Conservation (phyloP, 2,329 filamentous ascomycete genomes). For the Clonostachys rhizophaga region DNA sequence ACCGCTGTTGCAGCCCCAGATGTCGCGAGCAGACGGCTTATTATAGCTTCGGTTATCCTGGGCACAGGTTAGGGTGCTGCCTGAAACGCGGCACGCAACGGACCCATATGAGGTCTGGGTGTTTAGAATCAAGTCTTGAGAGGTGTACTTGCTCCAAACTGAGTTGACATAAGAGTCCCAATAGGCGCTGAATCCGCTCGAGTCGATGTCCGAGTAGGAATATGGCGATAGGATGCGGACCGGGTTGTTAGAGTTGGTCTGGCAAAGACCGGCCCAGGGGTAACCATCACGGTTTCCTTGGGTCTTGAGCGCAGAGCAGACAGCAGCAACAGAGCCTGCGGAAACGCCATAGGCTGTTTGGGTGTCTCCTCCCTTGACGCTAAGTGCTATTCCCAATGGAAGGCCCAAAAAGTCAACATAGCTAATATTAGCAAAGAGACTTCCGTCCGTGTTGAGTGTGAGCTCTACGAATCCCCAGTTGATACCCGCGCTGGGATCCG, state of each 20-base stretch:
- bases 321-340: slow-evolving; percentile 26
- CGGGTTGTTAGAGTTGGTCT: slow-evolving; percentile 30
- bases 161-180: slow-evolving; percentile 43
- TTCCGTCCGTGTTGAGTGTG: slow-evolving; percentile 50
- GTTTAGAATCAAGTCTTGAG: slow-evolving; percentile 40
- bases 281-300: slow-evolving; percentile 41
- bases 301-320: slow-evolving; percentile 24
- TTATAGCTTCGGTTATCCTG: slow-evolving; percentile 28
- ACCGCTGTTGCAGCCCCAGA: slow-evolving; percentile 50
- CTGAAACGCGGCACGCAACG: slow-evolving; percentile 33
- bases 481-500: slow-evolving; percentile 57
- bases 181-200: slow-evolving; percentile 42
- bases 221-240: slow-evolving; percentile 51
- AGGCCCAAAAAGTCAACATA: slow-evolving; percentile 72
- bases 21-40: slow-evolving; percentile 40
- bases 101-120: slow-evolving; percentile 49
- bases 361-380: slow-evolving; percentile 34
- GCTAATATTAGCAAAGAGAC: slow-evolving; percentile 65
- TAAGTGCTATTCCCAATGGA: slow-evolving; percentile 53
- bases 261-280: slow-evolving; percentile 47
- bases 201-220: slow-evolving; percentile 36
- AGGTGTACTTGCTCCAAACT: slow-evolving; percentile 46
- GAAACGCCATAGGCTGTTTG: slow-evolving; percentile 39
- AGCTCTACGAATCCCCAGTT: slow-evolving; percentile 68
- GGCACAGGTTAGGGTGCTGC: slow-evolving; percentile 24